Evolutionary conservation across 2,329 filamentous ascomycete genomes (phyloP).

Genomic region (Hawksworthiomyces lignivorus): DNA sequence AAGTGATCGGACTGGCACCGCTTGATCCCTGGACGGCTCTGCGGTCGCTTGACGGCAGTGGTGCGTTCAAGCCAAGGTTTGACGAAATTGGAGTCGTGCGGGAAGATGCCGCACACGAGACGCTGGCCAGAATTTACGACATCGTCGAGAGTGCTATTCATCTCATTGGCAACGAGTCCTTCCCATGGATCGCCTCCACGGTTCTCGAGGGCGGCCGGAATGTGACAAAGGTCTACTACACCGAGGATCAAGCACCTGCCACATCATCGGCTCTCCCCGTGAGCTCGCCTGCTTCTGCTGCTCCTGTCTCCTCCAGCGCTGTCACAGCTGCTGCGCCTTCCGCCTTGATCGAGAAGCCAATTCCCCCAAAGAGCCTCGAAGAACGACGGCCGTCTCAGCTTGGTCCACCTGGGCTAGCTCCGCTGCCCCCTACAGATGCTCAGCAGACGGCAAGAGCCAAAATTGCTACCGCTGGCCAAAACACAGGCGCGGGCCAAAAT

Average conservation of each 20-base stretch:
- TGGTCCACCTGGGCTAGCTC: too few species aligned
- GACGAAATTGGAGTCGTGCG: conserved; percentile 13
- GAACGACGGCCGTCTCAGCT: too few species aligned
- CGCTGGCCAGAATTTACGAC: conserved; percentile 16
- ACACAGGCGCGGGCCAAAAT: too few species aligned
- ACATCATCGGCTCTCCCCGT: neutral
- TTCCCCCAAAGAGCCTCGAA: too few species aligned
- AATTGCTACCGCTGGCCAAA: too few species aligned
- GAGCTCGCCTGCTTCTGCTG: too few species aligned
- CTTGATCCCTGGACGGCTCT: conserved; percentile 22
- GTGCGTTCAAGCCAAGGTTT: conserved; percentile 11
- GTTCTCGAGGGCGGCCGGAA: conserved; percentile 6
- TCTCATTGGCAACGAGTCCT: conserved; percentile 11
- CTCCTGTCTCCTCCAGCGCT: too few species aligned
- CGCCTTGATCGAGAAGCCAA: too few species aligned
- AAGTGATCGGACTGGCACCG: conserved; percentile 36
- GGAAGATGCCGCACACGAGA: conserved; percentile 9
- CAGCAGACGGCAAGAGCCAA: too few species aligned
- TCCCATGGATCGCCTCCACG: conserved; percentile 12
- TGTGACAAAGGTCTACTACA: conserved; percentile 11
- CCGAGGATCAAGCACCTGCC: conserved; percentile 3
- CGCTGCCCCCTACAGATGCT: too few species aligned
- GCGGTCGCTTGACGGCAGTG: neutral
- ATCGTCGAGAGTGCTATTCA: conserved; percentile 15
- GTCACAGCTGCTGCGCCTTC: too few species aligned